Base-by-base conservation (phyloP, 2,329 filamentous ascomycete genomes). In the Alternaria novae-zelandiae region DNA sequence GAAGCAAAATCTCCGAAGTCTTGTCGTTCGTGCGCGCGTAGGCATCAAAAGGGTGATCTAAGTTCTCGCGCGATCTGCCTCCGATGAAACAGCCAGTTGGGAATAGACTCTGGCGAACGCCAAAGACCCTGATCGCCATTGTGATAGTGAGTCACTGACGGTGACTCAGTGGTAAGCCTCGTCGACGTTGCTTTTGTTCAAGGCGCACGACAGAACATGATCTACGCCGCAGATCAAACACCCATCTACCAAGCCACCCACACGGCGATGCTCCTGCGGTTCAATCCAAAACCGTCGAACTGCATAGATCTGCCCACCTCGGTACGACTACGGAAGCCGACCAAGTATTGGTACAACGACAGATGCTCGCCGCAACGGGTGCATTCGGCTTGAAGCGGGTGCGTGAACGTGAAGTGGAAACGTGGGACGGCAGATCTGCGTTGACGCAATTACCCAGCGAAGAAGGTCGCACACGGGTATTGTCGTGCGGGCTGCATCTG, bases 271-370 rank as follows among this genome's bases (percentile, higher is more conserved):
- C 26, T 32, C 45, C 41, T 54, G 49, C 57, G n/a, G n/a, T 20
- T 54, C 7, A 9, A 21, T 51, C 56, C 32, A 6, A 49, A 47
- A 54, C 17, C 12, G 60, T 54, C 50, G 12, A 26, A 17, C 28
- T 49, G 55, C 49, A 46, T 54, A 32, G 50, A 44, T 26, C 25
- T 49, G 45, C 17, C 54, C 59, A 32, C 41, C 21, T 36, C 20
- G 21, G 59, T 51, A 49, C 46, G 32, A 61, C 45, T 28, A 41
- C n/a, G 26, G 54, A 47, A 32, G 51, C 13, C 28, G 46, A 44
- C 15, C 17, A 45, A 62, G 45, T 61, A 64, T 64, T 61, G 59
- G 58, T 64, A 59, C 54, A 61, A 64, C 59, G 32, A 25, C 25
- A 25, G 32, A 51, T 44, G 51, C 21, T 45, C 28, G 59, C 20